Conservation (phyloP, 2,329 filamentous ascomycete species). For the Fusarium decemcellulare region DNA sequence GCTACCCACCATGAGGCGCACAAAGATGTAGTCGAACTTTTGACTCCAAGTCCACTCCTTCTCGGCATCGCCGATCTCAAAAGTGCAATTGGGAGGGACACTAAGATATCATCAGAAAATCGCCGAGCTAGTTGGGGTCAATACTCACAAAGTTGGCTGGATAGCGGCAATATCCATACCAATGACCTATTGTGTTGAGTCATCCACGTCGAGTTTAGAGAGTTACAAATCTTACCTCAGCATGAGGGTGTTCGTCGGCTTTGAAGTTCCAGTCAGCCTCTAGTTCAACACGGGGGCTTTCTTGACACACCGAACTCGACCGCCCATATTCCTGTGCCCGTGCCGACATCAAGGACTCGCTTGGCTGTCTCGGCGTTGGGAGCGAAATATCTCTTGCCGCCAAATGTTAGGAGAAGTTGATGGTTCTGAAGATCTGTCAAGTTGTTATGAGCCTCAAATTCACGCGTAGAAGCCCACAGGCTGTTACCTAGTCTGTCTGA, state of each 20-base stretch:
- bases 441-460: neutral
- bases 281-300: accelerated
- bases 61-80: conserved; percentile 28
- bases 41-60: conserved; percentile 32
- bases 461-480: accelerated
- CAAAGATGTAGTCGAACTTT: conserved; percentile 33
- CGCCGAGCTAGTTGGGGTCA: accelerated
- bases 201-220: accelerated
- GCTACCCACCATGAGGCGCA: conserved; percentile 32
- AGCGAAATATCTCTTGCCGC: conserved; percentile 17
- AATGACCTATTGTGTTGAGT: neutral
- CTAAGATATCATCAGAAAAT: accelerated
- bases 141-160: conserved; percentile 21
- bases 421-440: conserved; percentile 30
- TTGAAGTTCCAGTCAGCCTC: neutral
- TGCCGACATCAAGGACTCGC: conserved; percentile 28
- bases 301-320: conserved; percentile 28
- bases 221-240: neutral
- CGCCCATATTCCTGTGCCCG: conserved; percentile 33
- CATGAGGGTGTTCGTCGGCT: conserved; percentile 36
- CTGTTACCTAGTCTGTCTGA: conserved; percentile 26
- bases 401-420: conserved; percentile 26
- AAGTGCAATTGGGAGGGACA: conserved; percentile 20
- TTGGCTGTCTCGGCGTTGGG: conserved; percentile 19
- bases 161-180: conserved; percentile 31